Evolutionary conservation across 345 rosid species (phyloP), one percentile per base, ranked within the genome.

Genomic region (Populus davidiana): DNA sequence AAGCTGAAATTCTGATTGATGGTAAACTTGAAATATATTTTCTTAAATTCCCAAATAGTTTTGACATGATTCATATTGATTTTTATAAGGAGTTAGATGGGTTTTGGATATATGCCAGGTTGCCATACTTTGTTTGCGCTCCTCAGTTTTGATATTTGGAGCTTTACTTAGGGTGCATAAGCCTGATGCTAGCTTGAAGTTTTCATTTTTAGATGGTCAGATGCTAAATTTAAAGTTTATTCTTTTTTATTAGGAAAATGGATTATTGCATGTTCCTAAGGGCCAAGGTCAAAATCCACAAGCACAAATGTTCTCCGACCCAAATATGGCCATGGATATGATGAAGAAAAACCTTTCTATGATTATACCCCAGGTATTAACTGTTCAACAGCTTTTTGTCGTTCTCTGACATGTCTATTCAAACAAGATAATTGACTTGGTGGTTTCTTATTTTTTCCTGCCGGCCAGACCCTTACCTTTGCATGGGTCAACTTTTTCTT

Each of bases 401-500:
- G 20, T 77, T 41, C n/a, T 68, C 44, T 81, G 0, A 1, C 8
- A 54, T 54, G 66, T 23, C 75, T 79, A 31, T 64, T 62, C 1
- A 67, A 44, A 54, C 74, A 66, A 16, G n/a, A 69, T 73, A 73
- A 68, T 79, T 80, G 25, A 82, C 59, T 20, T 64, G 29, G 16
- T 71, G 71, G 67, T 63, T 23, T 80, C 25, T 81, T 25, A 59
- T 66, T 43, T 72, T 41, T 62, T 80, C n/a, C 65, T 79, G 66
- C 73, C 83, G 79, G 73, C 49, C 90, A 96, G 99, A 94, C 97
- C 41, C 96, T 96, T 62, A 96, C 99, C 81, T 94, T 89, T 84
- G 98, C 99, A 1, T 96, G 96, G 96, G 99, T 96, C 90, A 96
- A 96, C 91, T 94, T 96, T 81, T 96, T 96, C 97, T 96, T 96